Evolutionary conservation across 2,329 filamentous ascomycete genomes (phyloP).

Genomic region (Claviceps maximensis): DNA sequence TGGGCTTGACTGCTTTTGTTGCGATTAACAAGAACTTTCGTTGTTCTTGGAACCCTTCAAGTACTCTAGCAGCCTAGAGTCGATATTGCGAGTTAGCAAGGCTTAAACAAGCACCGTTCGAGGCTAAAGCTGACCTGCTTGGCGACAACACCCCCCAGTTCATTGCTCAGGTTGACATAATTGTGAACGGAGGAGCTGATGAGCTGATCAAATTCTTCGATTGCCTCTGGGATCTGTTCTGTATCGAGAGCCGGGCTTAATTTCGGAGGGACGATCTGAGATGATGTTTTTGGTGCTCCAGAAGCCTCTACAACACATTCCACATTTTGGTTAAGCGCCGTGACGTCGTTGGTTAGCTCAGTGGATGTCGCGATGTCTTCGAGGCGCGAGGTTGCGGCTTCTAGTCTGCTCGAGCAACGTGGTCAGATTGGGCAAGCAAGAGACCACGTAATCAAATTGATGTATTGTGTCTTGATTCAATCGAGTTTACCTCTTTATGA

Average conservation of each 20-base stretch:
- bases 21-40: conserved; percentile 78
- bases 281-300: conserved; percentile 24
- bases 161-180: conserved; percentile 65
- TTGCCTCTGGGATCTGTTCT: conserved; percentile 54
- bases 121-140: conserved; percentile 51
- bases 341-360: conserved; percentile 41
- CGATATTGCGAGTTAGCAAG: conserved; percentile 12
- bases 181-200: conserved; percentile 60
- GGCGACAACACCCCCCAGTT: conserved; percentile 63
- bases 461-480: background rate
- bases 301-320: conserved; percentile 19
- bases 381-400: conserved; percentile 88
- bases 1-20: conserved; percentile 85
- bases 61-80: conserved; percentile 35
- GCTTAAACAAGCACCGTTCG: conserved; percentile 53
- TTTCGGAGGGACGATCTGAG: conserved; percentile 20
- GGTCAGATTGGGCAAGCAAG: background rate
- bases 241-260: conserved; percentile 18
- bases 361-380: conserved; percentile 86
- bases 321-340: conserved; percentile 28
- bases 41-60: conserved; percentile 65
- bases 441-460: background rate
- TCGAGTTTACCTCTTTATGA: conserved; percentile 77
- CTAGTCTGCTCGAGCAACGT: conserved; percentile 49
- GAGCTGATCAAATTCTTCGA: conserved; percentile 78